phyloP scores from a whole-genome alignment of 116 monocot genomes.

The Posidonia oceanica region DNA sequence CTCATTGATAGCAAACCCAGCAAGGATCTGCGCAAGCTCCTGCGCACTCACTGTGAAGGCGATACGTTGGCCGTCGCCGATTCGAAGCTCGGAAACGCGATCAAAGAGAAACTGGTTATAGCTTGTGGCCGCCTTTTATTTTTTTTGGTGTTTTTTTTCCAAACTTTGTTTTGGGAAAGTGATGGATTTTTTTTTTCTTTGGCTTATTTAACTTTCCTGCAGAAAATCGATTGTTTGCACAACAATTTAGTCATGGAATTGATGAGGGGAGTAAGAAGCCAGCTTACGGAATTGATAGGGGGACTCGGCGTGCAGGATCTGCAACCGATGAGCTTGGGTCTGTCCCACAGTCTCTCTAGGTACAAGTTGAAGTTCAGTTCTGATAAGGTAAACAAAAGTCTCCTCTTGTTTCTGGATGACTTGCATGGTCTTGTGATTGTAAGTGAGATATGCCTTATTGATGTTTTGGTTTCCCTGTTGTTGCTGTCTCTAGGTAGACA shows the following conservation, averaged over 20 bases:
- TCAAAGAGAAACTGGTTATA: slow-evolving; percentile 86
- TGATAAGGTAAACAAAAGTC: slow-evolving; percentile 61
- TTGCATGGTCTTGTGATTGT: neutral
- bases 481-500: slow-evolving; percentile 49
- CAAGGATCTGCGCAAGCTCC: slow-evolving; percentile 78
- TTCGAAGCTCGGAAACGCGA: slow-evolving; percentile 88
- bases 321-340: slow-evolving; percentile 90
- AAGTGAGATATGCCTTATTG: neutral
- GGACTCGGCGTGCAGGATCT: slow-evolving; percentile 81
- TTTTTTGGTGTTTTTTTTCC: no score
- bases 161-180: no score
- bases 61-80: slow-evolving; percentile 85
- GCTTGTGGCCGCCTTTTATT: neutral
- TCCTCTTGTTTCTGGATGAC: neutral
- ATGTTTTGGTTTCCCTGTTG: neutral
- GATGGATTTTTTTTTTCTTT: neutral
- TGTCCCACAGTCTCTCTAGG: slow-evolving; percentile 89
- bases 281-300: slow-evolving; percentile 79
- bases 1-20: slow-evolving; percentile 87
- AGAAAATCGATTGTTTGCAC: slow-evolving; percentile 93
- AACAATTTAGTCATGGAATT: slow-evolving; percentile 88
- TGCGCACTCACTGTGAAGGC: slow-evolving; percentile 65
- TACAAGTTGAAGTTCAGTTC: slow-evolving; percentile 98
- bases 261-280: slow-evolving; percentile 87
- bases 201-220: neutral